Evolutionary conservation across 257 asterid species (phyloP).

Genomic region (Penstemon davidsonii): DNA sequence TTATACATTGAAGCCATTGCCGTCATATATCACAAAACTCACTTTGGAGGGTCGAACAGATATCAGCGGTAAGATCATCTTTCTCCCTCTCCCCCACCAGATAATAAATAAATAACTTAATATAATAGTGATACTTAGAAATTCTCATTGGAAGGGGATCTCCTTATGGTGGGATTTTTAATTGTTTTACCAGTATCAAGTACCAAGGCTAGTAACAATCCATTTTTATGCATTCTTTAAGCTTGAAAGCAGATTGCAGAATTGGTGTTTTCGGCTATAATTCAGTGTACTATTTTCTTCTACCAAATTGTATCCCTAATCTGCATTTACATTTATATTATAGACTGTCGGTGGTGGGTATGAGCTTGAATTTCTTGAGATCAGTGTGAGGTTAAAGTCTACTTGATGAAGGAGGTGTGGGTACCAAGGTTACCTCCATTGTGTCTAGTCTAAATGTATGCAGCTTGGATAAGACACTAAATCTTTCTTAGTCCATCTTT

Average conservation of each 20-base stretch:
- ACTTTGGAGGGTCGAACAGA: conserved; percentile 78
- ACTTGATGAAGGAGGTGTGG: conserved; percentile 3
- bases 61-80: conserved; percentile 54
- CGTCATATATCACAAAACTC: conserved; percentile 55
- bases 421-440: conserved; percentile 20
- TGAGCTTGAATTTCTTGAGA: background rate
- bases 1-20: conserved; percentile 30
- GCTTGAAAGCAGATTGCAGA: background rate
- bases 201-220: background rate
- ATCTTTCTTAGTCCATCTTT: background rate
- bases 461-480: background rate
- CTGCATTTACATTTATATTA: background rate
- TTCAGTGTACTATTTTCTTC: conserved; percentile 11
- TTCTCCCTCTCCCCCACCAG: background rate
- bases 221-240: conserved; percentile 1
- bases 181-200: background rate
- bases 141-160: background rate
- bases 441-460: background rate
- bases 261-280: conserved; percentile 1
- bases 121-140: background rate
- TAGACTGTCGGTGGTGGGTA: background rate
- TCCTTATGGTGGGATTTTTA: background rate
- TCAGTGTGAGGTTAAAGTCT: conserved; percentile 1
- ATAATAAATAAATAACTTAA: background rate
- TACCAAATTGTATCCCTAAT: background rate